Evolutionary conservation across 495 filamentous ascomycete genomes (phyloP), one percentile per base, ranked within the genome.

Genomic region (Penicillium verhagenii): DNA sequence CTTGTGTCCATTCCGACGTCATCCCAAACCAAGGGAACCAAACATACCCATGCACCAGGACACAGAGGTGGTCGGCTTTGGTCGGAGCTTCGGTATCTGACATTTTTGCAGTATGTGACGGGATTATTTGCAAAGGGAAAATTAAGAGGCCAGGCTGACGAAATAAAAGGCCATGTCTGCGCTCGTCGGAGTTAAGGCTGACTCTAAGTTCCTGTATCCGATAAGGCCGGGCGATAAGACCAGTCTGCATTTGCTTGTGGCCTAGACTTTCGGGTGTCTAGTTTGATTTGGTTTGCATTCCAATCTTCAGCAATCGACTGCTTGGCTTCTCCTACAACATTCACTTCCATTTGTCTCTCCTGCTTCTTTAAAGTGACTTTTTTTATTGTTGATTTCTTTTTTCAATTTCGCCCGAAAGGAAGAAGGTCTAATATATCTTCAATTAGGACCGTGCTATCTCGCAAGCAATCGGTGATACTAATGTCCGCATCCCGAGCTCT

Each of bases 1-100:
- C 45, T 56, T 39, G 47, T 56, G 56, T 49, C 46, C 46, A 39
- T 50, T 5, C 10, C 33, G 13, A 42, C 53, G 47, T 57, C 49
- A 56, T 56, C 19, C 37, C 16, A 10, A 46, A 42, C 61, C 40
- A 44, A 46, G n/a, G 28, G 26, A 18, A 50, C n/a, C 33, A 35
- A 37, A 61, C 82, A 65, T 81, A 94, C 92, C 93, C 93, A 72
- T 97, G 93, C 29, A 96, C 85, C n/a, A 97, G 77, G n/a, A 97
- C 91, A 68, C 87, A 91, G 38, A 97, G 84, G 71, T 97, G 93
- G 50, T 89, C 78, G 23, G 80, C 76, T 49, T 70, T 68, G 8
- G 53, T 57, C 26, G 65, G 28, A 21, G 18, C 40, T 0, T 29
- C 43, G 26, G 50, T n/a, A 42, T 54, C 60, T 13, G 47, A 26